These are phyloP conservation scores for Pyrus betulifolia DNA, from an alignment of 306 rosid genomes.

Conservation along the genomic window DNA sequence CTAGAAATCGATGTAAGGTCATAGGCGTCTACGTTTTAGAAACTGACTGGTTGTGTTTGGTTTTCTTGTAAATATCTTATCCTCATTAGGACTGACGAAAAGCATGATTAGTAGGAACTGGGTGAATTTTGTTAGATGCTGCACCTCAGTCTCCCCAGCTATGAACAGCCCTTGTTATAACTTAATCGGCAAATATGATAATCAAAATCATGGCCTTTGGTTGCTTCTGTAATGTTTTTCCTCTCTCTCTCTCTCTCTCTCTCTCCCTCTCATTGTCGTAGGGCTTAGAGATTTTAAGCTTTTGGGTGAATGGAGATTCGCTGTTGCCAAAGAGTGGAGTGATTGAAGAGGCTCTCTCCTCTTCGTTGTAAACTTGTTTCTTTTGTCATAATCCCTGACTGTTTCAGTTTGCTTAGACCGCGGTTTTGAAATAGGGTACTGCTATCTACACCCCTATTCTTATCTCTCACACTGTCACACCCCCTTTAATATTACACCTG, in stretches of 20 bases:
- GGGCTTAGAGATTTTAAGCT: too few species aligned
- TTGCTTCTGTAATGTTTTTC: neutral
- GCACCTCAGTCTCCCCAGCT: constrained; percentile 45
- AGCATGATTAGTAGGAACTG: constrained; percentile 34
- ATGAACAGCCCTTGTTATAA: neutral
- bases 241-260: neutral
- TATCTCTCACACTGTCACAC: too few species aligned
- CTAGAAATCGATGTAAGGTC: constrained; percentile 68
- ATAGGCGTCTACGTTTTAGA: constrained; percentile 38
- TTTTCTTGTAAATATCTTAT: constrained; percentile 31
- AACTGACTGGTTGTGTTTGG: constrained; percentile 14
- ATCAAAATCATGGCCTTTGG: neutral
- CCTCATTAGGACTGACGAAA: constrained; percentile 20
- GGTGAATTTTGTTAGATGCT: constrained; percentile 89
- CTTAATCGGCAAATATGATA: neutral
- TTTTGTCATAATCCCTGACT: neutral
- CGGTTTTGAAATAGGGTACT: too few species aligned
- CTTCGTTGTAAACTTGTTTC: too few species aligned
- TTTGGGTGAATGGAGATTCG: neutral
- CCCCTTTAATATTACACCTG: neutral
- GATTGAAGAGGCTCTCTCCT: neutral
- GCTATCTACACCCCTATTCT: too few species aligned
- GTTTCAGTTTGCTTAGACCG: too few species aligned
- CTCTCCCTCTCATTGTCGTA: neutral
- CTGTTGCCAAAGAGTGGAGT: neutral